A percentile compares a stretch with the other conserved stretches of the same genome.
Evolutionary conservation across 164 flowering plant species (phyloP).

Genomic region (Aristolochia fimbriata): DNA sequence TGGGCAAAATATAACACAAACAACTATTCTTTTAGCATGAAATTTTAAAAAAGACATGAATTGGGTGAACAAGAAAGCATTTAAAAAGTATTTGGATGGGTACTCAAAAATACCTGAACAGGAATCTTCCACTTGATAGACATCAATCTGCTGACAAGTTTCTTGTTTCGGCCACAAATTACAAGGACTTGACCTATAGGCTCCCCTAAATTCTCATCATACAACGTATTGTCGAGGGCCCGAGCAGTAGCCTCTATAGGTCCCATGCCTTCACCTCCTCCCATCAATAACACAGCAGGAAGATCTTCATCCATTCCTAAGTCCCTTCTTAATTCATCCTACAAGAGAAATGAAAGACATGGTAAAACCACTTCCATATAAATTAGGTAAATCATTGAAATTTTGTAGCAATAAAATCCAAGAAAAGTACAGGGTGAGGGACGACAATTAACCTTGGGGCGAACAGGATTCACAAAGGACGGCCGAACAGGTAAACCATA

Average conservation of each 20-base stretch:
- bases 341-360: conserved; percentile 1
- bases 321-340: conserved; percentile 71
- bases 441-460: conserved; percentile 54
- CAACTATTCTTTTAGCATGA: no score
- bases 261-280: conserved; percentile 99
- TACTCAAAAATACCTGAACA: conserved; percentile 51
- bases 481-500: conserved; percentile 97
- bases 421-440: background rate
- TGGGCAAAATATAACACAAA: background rate
- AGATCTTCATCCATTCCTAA: conserved; percentile 89
- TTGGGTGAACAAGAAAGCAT: background rate
- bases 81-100: background rate
- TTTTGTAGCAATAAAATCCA: background rate
- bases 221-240: conserved; percentile 68
- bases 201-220: conserved; percentile 59
- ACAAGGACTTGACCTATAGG: conserved; percentile 86
- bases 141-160: conserved; percentile 52
- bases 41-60: background rate
- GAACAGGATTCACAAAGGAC: conserved; percentile 84
- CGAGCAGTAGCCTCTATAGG: conserved; percentile 95
- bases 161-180: conserved; percentile 90
- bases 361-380: background rate
- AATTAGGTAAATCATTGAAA: background rate
- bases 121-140: conserved; percentile 86
- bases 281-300: conserved; percentile 93